Percentiles rank a stretch among this genome's conserved stretches.
These are phyloP conservation scores for Microcyclospora tardicrescens DNA, from an alignment of 2,329 filamentous ascomycete genomes.

Conservation along the genomic window DNA sequence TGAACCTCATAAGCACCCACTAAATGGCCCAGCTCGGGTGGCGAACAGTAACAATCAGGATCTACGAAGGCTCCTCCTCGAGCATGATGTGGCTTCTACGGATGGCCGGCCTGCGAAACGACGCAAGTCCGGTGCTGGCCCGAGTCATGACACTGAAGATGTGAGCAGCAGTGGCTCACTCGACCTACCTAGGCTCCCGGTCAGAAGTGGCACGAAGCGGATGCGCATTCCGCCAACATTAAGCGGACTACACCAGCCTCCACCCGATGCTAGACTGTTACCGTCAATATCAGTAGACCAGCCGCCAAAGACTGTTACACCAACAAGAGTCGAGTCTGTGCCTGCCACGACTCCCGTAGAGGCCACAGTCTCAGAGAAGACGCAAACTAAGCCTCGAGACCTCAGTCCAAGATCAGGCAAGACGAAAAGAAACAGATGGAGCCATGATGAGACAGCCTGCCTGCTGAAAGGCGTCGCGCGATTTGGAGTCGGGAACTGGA, in stretches of 20 bases:
- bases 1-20: slow-evolving; percentile 18
- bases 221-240: slow-evolving; percentile 36
- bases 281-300: slow-evolving; percentile 42
- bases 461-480: slow-evolving; percentile 46
- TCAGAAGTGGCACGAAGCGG: slow-evolving; percentile 16
- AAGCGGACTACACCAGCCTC: slow-evolving; percentile 50
- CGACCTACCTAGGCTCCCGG: slow-evolving; percentile 27
- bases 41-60: slow-evolving; percentile 16
- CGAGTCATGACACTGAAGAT: neutral
- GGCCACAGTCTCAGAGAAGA: neutral
- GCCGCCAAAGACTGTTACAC: slow-evolving; percentile 1
- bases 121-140: slow-evolving; percentile 10
- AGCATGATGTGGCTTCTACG: slow-evolving; percentile 23
- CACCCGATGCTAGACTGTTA: slow-evolving; percentile 47
- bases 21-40: slow-evolving; percentile 20
- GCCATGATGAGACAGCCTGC: slow-evolving; percentile 47
- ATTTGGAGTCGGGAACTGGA: slow-evolving; percentile 53
- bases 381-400: neutral
- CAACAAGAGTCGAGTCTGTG: neutral
- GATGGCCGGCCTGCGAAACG: slow-evolving; percentile 20
- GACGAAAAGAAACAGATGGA: slow-evolving; percentile 40
- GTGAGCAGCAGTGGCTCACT: slow-evolving; percentile 5
- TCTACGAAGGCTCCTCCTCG: slow-evolving; percentile 14
- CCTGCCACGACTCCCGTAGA: neutral
- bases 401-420: neutral